A percentile compares a stretch with the other conserved stretches of the same genome.
Conservation (phyloP, 495 filamentous ascomycete genomes). For the Penicillium samsonianum region DNA sequence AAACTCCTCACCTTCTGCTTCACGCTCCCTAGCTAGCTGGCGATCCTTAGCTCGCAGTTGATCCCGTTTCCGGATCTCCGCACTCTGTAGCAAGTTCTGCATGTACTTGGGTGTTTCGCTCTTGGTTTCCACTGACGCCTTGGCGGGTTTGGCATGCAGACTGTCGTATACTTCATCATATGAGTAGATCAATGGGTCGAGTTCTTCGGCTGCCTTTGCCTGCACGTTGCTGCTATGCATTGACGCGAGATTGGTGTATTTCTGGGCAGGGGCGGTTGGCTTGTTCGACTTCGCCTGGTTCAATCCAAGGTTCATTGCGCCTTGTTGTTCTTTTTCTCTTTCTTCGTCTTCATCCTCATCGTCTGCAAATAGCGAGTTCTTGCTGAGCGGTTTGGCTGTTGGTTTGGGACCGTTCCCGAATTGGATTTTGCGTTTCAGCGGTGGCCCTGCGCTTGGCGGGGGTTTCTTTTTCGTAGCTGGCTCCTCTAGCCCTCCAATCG, state of each 20-base stretch:
- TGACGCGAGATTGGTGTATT: conserved; percentile 54
- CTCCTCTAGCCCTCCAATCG: conserved; percentile 43
- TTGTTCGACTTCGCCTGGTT: conserved; percentile 26
- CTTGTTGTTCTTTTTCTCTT: conserved; percentile 24
- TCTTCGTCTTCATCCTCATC: conserved; percentile 40
- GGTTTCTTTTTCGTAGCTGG: conserved; percentile 21
- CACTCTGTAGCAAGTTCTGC: conserved; percentile 72
- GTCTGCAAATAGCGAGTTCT: conserved; percentile 46
- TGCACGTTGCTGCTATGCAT: conserved; percentile 50
- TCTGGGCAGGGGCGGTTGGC: conserved; percentile 14
- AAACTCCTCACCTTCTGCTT: conserved; percentile 91
- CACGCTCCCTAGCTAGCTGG: conserved; percentile 80
- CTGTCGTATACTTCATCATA: conserved; percentile 59
- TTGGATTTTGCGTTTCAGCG: conserved; percentile 41
- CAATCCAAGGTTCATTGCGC: conserved; percentile 20
- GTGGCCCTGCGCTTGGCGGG: conserved; percentile 21
- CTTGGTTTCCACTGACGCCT: conserved; percentile 25
- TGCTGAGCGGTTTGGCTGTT: conserved; percentile 38
- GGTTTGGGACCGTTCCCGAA: conserved; percentile 26
- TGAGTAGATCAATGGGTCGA: conserved; percentile 57
- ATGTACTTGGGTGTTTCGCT: conserved; percentile 74
- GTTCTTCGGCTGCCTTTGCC: conserved; percentile 45
- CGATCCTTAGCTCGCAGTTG: conserved; percentile 85
- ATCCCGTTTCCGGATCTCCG: conserved; percentile 86
- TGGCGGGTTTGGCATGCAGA: conserved; percentile 44